Percentiles rank a stretch among this genome's conserved stretches.
Conservation (phyloP, 257 asterid species). For the Perilla frutescens region DNA sequence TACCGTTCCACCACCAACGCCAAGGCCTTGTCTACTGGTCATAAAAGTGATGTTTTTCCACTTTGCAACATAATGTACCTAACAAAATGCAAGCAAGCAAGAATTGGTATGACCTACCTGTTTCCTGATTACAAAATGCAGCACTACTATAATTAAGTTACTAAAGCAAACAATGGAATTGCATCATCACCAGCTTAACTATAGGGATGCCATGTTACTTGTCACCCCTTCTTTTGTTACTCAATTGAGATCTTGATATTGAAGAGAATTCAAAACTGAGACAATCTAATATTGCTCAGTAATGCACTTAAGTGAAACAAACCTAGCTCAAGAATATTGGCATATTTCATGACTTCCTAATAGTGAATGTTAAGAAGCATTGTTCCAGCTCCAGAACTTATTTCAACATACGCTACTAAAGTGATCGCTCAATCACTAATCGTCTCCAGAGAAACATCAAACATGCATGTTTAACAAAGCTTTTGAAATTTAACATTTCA, state of each 20-base stretch:
- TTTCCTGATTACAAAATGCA: neutral
- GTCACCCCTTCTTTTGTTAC: neutral
- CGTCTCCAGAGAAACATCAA: no score
- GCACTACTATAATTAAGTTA: neutral
- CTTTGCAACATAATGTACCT: slow-evolving; percentile 98
- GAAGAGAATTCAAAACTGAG: neutral
- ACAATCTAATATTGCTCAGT: neutral
- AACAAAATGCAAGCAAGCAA: slow-evolving; percentile 23
- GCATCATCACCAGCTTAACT: slow-evolving; percentile 6
- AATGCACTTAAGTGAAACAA: neutral
- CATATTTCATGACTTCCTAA: neutral
- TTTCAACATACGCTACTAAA: no score
- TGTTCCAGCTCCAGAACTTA: no score
- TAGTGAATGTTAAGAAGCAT: no score
- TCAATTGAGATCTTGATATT: neutral
- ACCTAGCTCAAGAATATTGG: neutral
- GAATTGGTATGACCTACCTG: slow-evolving; percentile 1
- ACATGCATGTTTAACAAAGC: no score
- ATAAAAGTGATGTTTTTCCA: slow-evolving; percentile 91
- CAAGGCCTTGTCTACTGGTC: slow-evolving; percentile 95
- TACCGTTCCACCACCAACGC: slow-evolving; percentile 98
- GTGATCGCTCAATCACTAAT: neutral
- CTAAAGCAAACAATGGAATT: neutral
- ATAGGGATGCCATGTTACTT: no score
- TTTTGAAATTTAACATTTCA: neutral